Percentiles rank a stretch among this genome's conserved stretches.
These are phyloP conservation scores for Phytomonas francai DNA, from an alignment of 208 protist species.

Conservation along the genomic window DNA sequence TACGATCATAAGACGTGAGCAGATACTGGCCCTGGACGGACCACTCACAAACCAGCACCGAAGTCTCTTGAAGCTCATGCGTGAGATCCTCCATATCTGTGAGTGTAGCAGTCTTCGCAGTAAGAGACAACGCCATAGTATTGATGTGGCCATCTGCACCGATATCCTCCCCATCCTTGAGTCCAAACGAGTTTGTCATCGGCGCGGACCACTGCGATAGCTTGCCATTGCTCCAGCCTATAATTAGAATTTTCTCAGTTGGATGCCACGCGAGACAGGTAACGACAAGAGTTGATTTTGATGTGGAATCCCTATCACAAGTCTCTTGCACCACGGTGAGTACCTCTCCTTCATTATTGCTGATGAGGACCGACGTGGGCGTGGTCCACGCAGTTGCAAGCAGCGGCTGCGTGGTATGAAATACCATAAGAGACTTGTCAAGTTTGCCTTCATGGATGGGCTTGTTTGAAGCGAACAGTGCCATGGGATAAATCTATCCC, in stretches of 20 bases:
- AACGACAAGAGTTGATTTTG: conserved; percentile 17
- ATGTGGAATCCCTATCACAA: conserved; percentile 16
- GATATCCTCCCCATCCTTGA: conserved; percentile 21
- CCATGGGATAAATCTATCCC: conserved; percentile 26
- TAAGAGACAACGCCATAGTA: conserved; percentile 23
- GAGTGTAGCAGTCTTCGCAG: conserved; percentile 25
- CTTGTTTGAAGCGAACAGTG: conserved; percentile 65
- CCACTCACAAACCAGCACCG: conserved; percentile 49
- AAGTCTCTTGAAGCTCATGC: conserved; percentile 45
- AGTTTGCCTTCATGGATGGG: conserved; percentile 48
- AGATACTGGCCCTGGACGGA: conserved; percentile 46
- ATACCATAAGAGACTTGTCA: conserved; percentile 36
- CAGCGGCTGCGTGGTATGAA: conserved; percentile 51
- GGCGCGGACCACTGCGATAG: conserved; percentile 63
- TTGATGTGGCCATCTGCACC: conserved; percentile 10
- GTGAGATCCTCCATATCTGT: conserved; percentile 49
- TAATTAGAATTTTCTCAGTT: conserved; percentile 42
- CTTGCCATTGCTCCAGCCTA: conserved; percentile 81
- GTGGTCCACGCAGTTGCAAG: conserved; percentile 60
- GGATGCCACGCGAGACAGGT: conserved; percentile 86
- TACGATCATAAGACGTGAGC: conserved; percentile 45
- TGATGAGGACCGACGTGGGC: conserved; percentile 65
- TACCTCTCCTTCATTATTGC: conserved; percentile 73
- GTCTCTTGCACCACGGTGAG: conserved; percentile 40
- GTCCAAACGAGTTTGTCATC: conserved; percentile 16